These are phyloP conservation scores for Penicillium sp. DNA, from an alignment of 2,329 filamentous ascomycete species.

Conservation along the genomic window DNA sequence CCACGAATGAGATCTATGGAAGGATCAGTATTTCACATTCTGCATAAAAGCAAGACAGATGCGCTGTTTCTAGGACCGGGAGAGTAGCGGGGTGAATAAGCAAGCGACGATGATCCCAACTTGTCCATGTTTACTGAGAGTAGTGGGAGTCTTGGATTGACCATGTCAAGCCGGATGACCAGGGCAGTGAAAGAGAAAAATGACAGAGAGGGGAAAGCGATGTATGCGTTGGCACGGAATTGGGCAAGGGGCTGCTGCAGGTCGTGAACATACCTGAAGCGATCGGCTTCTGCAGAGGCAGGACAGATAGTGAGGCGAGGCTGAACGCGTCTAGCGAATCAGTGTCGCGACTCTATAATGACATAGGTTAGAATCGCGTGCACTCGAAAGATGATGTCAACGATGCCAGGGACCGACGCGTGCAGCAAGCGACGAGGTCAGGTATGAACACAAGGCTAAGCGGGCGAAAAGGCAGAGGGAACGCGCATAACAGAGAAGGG, in stretches of 20 bases:
- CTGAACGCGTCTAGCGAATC: constrained; percentile 17
- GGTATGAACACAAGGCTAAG: constrained; percentile 17
- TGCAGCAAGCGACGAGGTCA: constrained; percentile 12
- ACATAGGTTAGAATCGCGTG: constrained; percentile 20
- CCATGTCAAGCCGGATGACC: constrained; percentile 33
- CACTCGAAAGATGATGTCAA: constrained; percentile 25
- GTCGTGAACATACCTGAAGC: constrained; percentile 42
- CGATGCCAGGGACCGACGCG: constrained; percentile 16
- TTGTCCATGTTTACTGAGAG: not conserved
- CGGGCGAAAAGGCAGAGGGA: constrained; percentile 2
- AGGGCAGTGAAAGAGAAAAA: constrained; percentile 16
- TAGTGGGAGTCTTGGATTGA: constrained; percentile 15
- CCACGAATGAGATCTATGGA: constrained; percentile 31
- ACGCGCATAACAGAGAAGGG: constrained; percentile 9
- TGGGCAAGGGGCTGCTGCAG: constrained; percentile 35
- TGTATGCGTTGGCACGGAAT: constrained; percentile 47
- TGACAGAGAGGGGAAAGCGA: constrained; percentile 24
- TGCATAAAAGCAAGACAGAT: constrained; percentile 25
- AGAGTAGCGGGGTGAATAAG: constrained; percentile 14
- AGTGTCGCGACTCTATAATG: constrained; percentile 16
- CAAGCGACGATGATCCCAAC: constrained; percentile 4
- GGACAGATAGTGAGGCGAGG: constrained; percentile 24
- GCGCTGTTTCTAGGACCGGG: constrained; percentile 32
- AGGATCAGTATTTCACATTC: constrained; percentile 31
- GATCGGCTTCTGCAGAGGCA: constrained; percentile 37